Base-by-base conservation (phyloP, 331 rosid species). In the Ulmus americana region DNA sequence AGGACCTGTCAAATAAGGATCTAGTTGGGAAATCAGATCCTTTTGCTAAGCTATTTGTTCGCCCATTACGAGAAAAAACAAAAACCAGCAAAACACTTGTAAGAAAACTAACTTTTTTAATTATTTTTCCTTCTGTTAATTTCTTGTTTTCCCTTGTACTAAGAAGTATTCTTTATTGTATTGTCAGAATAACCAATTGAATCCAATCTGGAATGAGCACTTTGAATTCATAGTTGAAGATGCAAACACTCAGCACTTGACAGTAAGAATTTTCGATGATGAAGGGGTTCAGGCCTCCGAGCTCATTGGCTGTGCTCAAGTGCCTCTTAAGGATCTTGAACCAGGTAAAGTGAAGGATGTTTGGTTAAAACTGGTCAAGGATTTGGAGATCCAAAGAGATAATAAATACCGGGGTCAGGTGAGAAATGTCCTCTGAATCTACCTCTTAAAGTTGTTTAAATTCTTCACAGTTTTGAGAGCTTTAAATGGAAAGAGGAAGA, bases 121-220 rank as follows among this genome's bases (percentile, higher is more conserved):
- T 22, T 38, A 39, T 45, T 61, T 16, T 6, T 4, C 2, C 48
- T 16, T 20, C 11, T 28, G 0, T 11, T 15, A 0, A 35, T 7
- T 63, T 68, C 13, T 14, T 16, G 4, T 49, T 18, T 50, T 55
- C 14, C 44, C 41, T 35, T 38, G 18, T 49, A n/a, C 50, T 58
- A 50, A 45, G 62, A n/a, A 8, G 14, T 54, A 22, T 4, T 56
- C 5, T 62, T 49, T 18, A 64, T 62, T 69, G 12, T 61, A 18
- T 72, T n/a, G 70, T 63, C 91, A 92, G 97, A 82, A 81, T 67
- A 92, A 92, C 54, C 76, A 92, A 68, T 70, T 92, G 87, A 92
- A 83, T 77, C 98, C 97, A 59, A 74, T 92, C 65, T 92, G 98
- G 98, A 92, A 92, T 57, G 97, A 92, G 76, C 89, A 92, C 79